Percentiles rank a stretch among this genome's conserved stretches.
Conservation (phyloP, 805 yeast species). For the Metschnikowia dekortorum region DNA sequence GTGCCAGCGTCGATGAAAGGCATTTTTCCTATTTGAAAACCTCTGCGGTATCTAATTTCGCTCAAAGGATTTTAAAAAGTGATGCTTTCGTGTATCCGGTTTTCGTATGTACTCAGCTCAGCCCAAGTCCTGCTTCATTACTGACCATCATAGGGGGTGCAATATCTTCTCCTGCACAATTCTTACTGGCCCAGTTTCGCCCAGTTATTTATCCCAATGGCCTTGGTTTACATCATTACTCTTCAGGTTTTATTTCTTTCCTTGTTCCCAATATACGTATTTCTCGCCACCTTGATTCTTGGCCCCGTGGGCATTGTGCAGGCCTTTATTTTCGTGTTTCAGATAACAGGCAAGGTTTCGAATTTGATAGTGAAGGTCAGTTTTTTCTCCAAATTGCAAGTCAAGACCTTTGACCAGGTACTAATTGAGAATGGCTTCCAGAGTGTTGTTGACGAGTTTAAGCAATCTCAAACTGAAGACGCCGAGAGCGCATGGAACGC, state of each 20-base stretch:
- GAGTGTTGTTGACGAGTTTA: constrained; percentile 32
- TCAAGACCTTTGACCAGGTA: constrained; percentile 45
- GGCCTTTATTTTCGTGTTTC: constrained; percentile 43
- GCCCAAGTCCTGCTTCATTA: background rate
- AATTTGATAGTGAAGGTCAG: constrained; percentile 37
- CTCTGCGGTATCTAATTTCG: background rate
- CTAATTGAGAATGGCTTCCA: constrained; percentile 43
- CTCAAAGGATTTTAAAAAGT: background rate
- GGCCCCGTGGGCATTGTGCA: constrained; percentile 51
- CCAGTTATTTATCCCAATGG: constrained; percentile 44
- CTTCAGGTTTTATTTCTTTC: constrained; percentile 32
- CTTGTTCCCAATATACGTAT: constrained; percentile 44
- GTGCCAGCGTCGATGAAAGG: background rate
- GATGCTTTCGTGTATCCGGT: constrained; percentile 3
- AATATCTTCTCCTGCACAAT: constrained; percentile 27
- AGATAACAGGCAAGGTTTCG: constrained; percentile 40
- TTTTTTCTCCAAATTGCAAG: constrained; percentile 46
- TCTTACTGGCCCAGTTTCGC: constrained; percentile 43
- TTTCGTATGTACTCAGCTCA: background rate
- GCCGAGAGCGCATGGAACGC: background rate
- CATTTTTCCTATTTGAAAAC: background rate
- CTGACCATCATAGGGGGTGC: constrained; percentile 10
- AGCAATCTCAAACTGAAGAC: background rate
- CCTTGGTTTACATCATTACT: constrained; percentile 33
- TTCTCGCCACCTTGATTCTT: constrained; percentile 36